A percentile compares a stretch with the other conserved stretches of the same genome.
Conservation (phyloP, 345 rosid genomes). For the Salix brachista region DNA sequence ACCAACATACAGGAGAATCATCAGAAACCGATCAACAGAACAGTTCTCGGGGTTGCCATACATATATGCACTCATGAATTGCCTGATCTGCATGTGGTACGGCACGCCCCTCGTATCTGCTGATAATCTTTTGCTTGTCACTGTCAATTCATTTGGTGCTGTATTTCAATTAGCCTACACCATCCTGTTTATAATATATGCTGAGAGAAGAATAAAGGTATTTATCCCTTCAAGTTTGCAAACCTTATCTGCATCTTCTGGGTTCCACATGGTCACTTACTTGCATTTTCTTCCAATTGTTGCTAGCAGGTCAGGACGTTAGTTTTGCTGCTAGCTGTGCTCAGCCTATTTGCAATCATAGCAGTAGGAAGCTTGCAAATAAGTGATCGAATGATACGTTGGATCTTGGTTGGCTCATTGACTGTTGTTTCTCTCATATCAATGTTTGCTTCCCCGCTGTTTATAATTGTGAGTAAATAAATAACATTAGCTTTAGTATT, state of each 20-base stretch:
- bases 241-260: background rate
- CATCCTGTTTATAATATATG: constrained; percentile 48
- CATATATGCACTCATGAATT: constrained; percentile 72
- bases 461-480: constrained; percentile 64
- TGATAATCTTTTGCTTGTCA: constrained; percentile 54
- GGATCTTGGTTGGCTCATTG: constrained; percentile 56
- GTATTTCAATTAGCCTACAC: constrained; percentile 64
- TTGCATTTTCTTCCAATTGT: background rate
- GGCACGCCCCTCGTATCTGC: constrained; percentile 64
- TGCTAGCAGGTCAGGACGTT: background rate
- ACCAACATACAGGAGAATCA: constrained; percentile 78
- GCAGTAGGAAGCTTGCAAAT: constrained; percentile 62
- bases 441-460: constrained; percentile 91
- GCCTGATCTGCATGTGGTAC: constrained; percentile 81
- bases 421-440: constrained; percentile 69
- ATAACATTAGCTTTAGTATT: background rate
- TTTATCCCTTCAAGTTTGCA: constrained; percentile 1
- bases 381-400: constrained; percentile 27
- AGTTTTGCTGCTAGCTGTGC: constrained; percentile 34
- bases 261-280: background rate
- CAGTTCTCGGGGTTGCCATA: constrained; percentile 87
- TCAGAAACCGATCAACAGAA: constrained; percentile 71
- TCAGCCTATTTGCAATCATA: constrained; percentile 41
- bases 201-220: constrained; percentile 65
- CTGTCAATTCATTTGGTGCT: constrained; percentile 71